These are phyloP conservation scores for Puccinia triticina DNA, from an alignment of 1,284 basidiomycete species.

Conservation along the genomic window DNA sequence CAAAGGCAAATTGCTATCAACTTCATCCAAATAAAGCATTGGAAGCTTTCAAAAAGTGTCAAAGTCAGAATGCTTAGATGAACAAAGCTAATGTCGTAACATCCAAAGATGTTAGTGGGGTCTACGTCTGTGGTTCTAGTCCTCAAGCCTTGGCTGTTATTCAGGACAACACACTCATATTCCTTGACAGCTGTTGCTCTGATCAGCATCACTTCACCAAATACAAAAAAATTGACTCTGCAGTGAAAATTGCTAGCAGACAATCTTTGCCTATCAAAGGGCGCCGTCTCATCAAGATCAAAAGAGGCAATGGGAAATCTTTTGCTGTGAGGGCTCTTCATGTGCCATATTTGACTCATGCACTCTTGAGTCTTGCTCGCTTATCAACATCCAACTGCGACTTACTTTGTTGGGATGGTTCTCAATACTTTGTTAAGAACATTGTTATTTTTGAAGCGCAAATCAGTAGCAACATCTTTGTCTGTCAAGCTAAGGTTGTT, in stretches of 20 bases:
- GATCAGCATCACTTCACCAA: not conserved
- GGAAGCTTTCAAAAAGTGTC: not conserved
- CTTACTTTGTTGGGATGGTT: no score
- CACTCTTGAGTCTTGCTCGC: no score
- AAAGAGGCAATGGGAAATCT: no score
- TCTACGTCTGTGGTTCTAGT: not conserved
- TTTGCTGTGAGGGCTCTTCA: no score
- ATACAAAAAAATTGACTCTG: not conserved
- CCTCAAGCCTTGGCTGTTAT: not conserved
- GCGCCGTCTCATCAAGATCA: not conserved
- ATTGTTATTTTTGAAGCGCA: no score
- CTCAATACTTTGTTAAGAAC: no score
- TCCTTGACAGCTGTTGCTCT: slow-evolving; percentile 18
- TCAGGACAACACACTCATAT: not conserved
- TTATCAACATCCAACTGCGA: no score
- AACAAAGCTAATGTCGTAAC: not conserved
- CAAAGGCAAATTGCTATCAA: not conserved
- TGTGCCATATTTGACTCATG: no score
- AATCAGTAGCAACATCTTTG: no score
- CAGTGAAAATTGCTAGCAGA: not conserved
- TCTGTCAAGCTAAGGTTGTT: not conserved
- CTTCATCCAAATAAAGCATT: not conserved
- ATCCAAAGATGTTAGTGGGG: not conserved
- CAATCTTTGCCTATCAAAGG: not conserved
- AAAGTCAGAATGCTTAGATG: not conserved